Evolutionary conservation across 257 asterid species (phyloP).

Genomic region (Petunia axillaris): DNA sequence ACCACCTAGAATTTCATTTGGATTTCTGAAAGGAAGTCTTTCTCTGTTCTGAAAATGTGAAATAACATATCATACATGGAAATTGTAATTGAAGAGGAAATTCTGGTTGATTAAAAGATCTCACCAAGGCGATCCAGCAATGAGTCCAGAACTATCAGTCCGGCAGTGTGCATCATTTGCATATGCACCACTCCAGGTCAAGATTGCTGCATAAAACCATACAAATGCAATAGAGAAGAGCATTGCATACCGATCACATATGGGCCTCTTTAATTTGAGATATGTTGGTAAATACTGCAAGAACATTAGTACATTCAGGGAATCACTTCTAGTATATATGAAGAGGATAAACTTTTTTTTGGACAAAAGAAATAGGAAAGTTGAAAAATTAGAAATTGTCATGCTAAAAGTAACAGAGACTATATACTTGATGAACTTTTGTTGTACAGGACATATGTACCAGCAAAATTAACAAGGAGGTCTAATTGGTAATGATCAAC

Average conservation of each 20-base stretch:
- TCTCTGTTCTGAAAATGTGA: too few species aligned
- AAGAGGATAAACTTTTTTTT: not conserved
- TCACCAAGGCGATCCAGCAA: conserved; percentile 63
- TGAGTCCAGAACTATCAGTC: conserved; percentile 59
- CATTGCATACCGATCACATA: conserved; percentile 63
- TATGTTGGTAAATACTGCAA: conserved; percentile 64
- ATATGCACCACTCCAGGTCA: conserved; percentile 68
- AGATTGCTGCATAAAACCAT: conserved; percentile 65
- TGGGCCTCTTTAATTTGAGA: conserved; percentile 49
- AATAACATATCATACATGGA: too few species aligned
- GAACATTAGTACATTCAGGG: conserved; percentile 10
- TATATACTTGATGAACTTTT: not conserved
- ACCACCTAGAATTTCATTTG: too few species aligned
- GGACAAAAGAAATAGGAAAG: not conserved
- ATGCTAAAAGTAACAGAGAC: not conserved
- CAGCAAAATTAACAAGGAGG: too few species aligned
- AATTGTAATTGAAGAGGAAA: too few species aligned
- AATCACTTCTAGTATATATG: not conserved
- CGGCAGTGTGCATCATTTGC: conserved; percentile 45
- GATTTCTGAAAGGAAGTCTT: too few species aligned
- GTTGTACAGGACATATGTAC: too few species aligned
- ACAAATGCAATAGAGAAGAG: conserved; percentile 56
- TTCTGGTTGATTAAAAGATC: not conserved
- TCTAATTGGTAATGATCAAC: too few species aligned
- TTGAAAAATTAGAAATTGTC: not conserved